Evolutionary conservation across 306 rosid genomes (phyloP).

Genomic region (Trifolium dubium): DNA sequence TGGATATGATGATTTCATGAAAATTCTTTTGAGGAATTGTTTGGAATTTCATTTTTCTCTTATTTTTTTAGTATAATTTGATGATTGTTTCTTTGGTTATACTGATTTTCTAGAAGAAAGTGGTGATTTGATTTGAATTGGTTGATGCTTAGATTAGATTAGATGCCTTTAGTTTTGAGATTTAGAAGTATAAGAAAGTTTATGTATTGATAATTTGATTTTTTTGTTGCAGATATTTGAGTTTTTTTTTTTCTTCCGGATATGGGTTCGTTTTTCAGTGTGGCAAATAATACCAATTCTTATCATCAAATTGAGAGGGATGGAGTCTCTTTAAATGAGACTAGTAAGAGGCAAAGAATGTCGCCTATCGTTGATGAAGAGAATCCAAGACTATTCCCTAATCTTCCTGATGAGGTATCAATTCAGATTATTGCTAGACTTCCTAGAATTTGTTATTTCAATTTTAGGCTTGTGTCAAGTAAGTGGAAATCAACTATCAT

Average conservation of each 20-base stretch:
- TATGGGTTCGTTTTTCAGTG: constrained; percentile 83
- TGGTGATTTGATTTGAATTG: constrained; percentile 32
- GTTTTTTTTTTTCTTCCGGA: constrained; percentile 37
- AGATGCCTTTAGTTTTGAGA: constrained; percentile 17
- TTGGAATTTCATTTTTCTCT: constrained; percentile 11
- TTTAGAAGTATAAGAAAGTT: not conserved
- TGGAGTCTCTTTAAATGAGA: constrained; percentile 53
- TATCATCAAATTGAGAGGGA: constrained; percentile 40
- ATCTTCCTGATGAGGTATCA: constrained; percentile 91
- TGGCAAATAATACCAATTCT: constrained; percentile 47
- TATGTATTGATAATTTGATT: constrained; percentile 27
- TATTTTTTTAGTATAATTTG: not conserved
- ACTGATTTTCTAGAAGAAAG: constrained; percentile 8
- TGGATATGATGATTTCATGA: constrained; percentile 16
- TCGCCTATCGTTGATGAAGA: constrained; percentile 58
- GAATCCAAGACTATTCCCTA: constrained; percentile 75
- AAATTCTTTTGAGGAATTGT: constrained; percentile 7
- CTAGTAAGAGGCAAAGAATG: constrained; percentile 77
- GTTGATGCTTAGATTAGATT: constrained; percentile 19
- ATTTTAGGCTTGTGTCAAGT: constrained; percentile 67
- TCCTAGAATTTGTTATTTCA: constrained; percentile 72
- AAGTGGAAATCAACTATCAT: constrained; percentile 74
- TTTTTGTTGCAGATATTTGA: constrained; percentile 42
- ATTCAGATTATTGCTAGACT: constrained; percentile 88
- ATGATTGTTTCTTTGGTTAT: constrained; percentile 16